Evolutionary conservation across 2,329 filamentous ascomycete species (phyloP), one percentile per base, ranked within the genome.

Genomic region (Phoma sp.): DNA sequence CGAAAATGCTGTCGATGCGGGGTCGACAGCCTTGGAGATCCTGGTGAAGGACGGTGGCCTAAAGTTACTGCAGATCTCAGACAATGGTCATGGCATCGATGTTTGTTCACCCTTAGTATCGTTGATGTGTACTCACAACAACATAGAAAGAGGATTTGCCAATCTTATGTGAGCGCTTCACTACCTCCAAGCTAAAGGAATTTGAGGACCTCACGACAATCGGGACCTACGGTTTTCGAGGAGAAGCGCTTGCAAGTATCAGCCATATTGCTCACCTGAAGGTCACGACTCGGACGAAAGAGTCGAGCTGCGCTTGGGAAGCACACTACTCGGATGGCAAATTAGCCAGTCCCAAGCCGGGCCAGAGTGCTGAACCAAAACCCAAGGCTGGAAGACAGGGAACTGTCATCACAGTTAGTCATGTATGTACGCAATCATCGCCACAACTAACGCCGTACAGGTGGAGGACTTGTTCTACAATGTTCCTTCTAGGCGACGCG

Each of bases 391-490:
- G 95, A 13, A 86, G 93, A 13, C 88, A 86, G 59, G 95, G 95
- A 7, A 99, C 95, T 2, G 93, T 97, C 68, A 96, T 99, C 67
- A 93, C 91, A 0, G 93, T 84, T 11, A 25, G 30, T 18, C 35
- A 42, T 33, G 13, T 23, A n/a, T 13, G 9, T 2, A 22, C n/a
- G 6, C 13, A 1, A 8, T 8, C 1, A 10, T 14, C 3, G 8
- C 7, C 13, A 9, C 1, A 13, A 27, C 57, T 72, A 18, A 70
- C 25, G 4, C 4, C 0, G 8, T 22, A 7, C 49, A 85, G 83
- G 85, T 99, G 13, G 93, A 99, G 70, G 95, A 99, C 72, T 78
- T 99, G 9, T 99, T 99, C 74, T 99, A 96, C 80, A 99, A 97
- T 67, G 86, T 98, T 1, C 93, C 92, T 0, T 96, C 89, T 7